Percentiles rank a stretch among this genome's conserved stretches.
Conservation (phyloP, 768 basidiomycete genomes). For the Inosperma sp. region DNA sequence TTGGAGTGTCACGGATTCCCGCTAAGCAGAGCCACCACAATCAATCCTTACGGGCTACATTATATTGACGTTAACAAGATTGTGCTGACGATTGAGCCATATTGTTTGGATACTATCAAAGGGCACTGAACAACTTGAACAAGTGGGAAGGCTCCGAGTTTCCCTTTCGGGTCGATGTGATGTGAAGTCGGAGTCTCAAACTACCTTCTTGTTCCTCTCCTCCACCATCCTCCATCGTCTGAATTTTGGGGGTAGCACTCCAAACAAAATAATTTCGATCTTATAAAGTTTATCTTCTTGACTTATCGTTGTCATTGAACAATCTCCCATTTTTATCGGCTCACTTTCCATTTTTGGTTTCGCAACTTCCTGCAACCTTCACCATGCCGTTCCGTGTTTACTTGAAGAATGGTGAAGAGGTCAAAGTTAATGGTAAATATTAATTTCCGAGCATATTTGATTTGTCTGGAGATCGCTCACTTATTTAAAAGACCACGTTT, state of each 20-base stretch:
- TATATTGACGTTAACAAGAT: too few relatives aligned
- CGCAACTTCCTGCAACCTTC: constrained; percentile 20
- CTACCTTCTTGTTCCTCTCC: constrained; percentile 36
- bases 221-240: constrained; percentile 29
- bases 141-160: too few relatives aligned
- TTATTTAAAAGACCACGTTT: constrained; percentile 85
- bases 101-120: too few relatives aligned
- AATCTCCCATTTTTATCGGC: constrained; percentile 32
- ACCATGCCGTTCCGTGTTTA: constrained; percentile 48
- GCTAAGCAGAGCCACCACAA: too few relatives aligned
- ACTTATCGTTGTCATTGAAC: constrained; percentile 20
- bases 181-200: constrained; percentile 44
- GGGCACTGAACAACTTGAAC: too few relatives aligned
- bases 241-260: constrained; percentile 17
- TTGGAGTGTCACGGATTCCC: too few relatives aligned
- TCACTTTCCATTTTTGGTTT: constrained; percentile 29
- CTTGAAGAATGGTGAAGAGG: constrained; percentile 79
- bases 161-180: constrained; percentile 18
- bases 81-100: too few relatives aligned
- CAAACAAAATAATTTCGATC: constrained; percentile 17
- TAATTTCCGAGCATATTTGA: constrained; percentile 16
- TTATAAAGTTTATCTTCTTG: constrained; percentile 18
- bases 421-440: constrained; percentile 79
- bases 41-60: too few relatives aligned
- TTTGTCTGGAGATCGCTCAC: constrained; percentile 16